A percentile compares a stretch with the other conserved stretches of the same genome.
These are phyloP conservation scores for Barnettozyma sp. DNA, from an alignment of 805 yeast genomes.

Conservation along the genomic window DNA sequence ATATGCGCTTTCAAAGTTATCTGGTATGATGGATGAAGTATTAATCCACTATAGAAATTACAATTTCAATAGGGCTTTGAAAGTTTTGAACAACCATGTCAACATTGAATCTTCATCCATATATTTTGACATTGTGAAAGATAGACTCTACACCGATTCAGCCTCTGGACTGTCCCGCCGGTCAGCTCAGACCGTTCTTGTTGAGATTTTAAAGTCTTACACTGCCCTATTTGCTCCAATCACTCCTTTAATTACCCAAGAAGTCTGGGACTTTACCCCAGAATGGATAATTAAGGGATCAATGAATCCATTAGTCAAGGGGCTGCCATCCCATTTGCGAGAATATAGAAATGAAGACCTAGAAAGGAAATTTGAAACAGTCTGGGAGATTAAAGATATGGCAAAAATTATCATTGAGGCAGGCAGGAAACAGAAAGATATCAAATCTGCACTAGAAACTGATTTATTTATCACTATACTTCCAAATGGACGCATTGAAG, in stretches of 20 bases:
- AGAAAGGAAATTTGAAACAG: conserved; percentile 35
- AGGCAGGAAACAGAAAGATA: conserved; percentile 43
- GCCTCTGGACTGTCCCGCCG: conserved; percentile 42
- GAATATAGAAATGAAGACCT: conserved; percentile 29
- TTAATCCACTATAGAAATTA: conserved; percentile 43
- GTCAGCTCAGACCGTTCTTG: conserved; percentile 58
- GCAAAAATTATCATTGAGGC: conserved; percentile 48
- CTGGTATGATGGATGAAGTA: conserved; percentile 37
- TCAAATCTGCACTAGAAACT: conserved; percentile 55
- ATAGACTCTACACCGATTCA: conserved; percentile 69
- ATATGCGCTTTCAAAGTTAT: conserved; percentile 51
- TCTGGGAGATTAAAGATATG: conserved; percentile 43
- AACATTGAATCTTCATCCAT: conserved; percentile 71
- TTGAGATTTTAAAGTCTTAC: conserved; percentile 52
- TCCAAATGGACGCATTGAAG: conserved; percentile 12
- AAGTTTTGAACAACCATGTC: conserved; percentile 62
- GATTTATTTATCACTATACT: conserved; percentile 33
- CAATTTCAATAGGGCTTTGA: conserved; percentile 66
- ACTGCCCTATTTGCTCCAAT: conserved; percentile 72
- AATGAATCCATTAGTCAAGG: conserved; percentile 17
- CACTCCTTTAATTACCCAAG: conserved; percentile 79
- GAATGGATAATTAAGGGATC: conserved; percentile 18
- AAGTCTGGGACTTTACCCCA: conserved; percentile 65
- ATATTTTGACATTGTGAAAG: conserved; percentile 84
- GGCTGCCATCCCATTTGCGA: conserved; percentile 12